Percentiles rank a stretch among this genome's conserved stretches.
Conservation (phyloP, 2,329 filamentous ascomycete genomes). For the Paraconiothyrium brasiliense region DNA sequence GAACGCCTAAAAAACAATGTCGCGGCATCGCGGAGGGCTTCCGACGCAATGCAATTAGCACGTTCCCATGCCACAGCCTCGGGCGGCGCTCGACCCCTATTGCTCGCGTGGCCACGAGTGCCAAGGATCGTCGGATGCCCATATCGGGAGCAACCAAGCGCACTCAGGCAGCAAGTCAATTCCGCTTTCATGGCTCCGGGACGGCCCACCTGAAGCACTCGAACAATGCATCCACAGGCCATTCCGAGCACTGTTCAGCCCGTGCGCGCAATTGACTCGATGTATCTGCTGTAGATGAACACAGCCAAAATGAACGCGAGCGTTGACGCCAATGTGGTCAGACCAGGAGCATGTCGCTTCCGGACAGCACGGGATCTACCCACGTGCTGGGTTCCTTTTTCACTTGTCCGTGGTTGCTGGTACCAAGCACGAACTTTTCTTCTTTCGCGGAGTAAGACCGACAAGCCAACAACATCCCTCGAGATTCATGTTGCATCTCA, state of each 20-base stretch:
- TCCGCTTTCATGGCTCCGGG: constrained; percentile 27
- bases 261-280: neutral
- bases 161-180: constrained; percentile 21
- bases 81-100: constrained; percentile 25
- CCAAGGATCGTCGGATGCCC: constrained; percentile 24
- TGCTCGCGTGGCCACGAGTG: constrained; percentile 26
- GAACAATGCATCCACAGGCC: neutral
- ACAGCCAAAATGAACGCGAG: neutral
- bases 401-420: constrained; percentile 11
- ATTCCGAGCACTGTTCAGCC: neutral
- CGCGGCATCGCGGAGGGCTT: constrained; percentile 21
- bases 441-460: constrained; percentile 17
- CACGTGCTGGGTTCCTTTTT: constrained; percentile 7
- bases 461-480: constrained; percentile 28
- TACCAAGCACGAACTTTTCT: neutral
- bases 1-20: neutral
- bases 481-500: constrained; percentile 31
- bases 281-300: neutral
- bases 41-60: constrained; percentile 24
- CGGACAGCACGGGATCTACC: constrained; percentile 3
- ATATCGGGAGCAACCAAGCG: constrained; percentile 15
- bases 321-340: constrained; percentile 1
- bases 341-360: constrained; percentile 12
- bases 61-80: constrained; percentile 27
- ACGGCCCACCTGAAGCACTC: constrained; percentile 13